Evolutionary conservation across 2,329 filamentous ascomycete genomes (phyloP).

Genomic region (Curvularia lunata): DNA sequence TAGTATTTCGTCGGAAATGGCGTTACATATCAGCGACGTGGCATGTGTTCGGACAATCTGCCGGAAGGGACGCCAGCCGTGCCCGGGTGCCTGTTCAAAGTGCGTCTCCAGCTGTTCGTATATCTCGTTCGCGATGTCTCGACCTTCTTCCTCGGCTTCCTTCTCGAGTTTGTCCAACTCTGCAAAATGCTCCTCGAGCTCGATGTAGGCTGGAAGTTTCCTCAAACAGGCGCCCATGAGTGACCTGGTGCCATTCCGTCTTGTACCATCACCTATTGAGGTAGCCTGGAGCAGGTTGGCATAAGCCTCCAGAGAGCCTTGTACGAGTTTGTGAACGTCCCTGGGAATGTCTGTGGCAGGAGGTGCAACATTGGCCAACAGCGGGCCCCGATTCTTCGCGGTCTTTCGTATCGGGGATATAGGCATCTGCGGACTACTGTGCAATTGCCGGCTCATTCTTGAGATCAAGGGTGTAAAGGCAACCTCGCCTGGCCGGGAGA

Average conservation of each 20-base stretch:
- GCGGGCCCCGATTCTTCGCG: constrained; percentile 31
- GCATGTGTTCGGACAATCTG: constrained; percentile 52
- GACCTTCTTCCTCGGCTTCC: constrained; percentile 38
- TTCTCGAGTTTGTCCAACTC: constrained; percentile 40
- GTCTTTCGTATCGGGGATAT: constrained; percentile 36
- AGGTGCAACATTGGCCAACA: constrained; percentile 31
- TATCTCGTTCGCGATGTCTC: constrained; percentile 48
- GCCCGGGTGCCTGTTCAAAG: constrained; percentile 41
- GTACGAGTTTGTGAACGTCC: constrained; percentile 39
- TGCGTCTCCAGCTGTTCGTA: constrained; percentile 50
- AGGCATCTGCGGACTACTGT: constrained; percentile 41
- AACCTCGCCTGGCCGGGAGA: constrained; percentile 41
- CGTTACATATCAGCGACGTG: constrained; percentile 46
- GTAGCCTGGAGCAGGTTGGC: constrained; percentile 47
- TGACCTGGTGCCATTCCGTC: constrained; percentile 45
- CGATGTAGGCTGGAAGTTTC: constrained; percentile 51
- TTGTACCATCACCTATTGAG: constrained; percentile 24
- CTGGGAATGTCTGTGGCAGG: constrained; percentile 31
- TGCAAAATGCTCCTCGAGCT: constrained; percentile 48
- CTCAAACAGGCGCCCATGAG: constrained; percentile 50
- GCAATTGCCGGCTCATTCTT: constrained; percentile 34
- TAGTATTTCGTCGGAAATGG: constrained; percentile 45
- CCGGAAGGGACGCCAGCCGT: constrained; percentile 50
- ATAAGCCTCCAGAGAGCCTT: constrained; percentile 42
- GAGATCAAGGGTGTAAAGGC: constrained; percentile 46